These are phyloP conservation scores for Casaregolazyma suthepensis DNA, from an alignment of 1,139 yeast species.

Conservation along the genomic window DNA sequence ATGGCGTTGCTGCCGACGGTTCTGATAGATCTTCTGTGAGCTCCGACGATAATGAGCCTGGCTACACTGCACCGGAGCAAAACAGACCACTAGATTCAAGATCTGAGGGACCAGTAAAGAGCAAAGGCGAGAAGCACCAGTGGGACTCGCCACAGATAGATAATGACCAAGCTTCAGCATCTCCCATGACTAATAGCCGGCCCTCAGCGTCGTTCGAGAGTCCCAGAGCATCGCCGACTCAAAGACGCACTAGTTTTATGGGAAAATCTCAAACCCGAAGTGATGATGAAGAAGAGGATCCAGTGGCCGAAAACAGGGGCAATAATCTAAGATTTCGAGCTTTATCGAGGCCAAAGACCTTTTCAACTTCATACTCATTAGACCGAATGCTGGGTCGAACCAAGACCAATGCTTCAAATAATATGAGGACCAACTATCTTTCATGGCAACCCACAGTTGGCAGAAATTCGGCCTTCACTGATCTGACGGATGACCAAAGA, in stretches of 20 bases:
- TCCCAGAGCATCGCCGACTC: neutral
- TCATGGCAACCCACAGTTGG: slow-evolving; percentile 94
- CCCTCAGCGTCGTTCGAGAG: neutral
- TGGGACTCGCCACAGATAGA: neutral
- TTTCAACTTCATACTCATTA: slow-evolving; percentile 20
- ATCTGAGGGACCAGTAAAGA: neutral
- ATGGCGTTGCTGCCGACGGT: slow-evolving; percentile 29
- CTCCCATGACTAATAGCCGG: neutral
- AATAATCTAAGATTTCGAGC: neutral
- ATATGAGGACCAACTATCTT: slow-evolving; percentile 47
- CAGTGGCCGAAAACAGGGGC: neutral
- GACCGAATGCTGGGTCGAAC: slow-evolving; percentile 19
- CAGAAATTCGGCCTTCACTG: slow-evolving; percentile 89
- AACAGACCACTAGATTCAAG: neutral
- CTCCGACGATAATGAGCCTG: slow-evolving; percentile 11
- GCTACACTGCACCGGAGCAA: neutral
- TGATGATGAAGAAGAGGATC: slow-evolving; percentile 5
- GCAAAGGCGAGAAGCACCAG: neutral
- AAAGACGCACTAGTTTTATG: neutral
- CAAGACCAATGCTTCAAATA: slow-evolving; percentile 13
- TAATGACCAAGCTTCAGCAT: neutral
- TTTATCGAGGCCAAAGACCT: slow-evolving; percentile 6
- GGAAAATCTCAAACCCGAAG: neutral
- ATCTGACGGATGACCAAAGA: slow-evolving; percentile 73
- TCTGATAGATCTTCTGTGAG: slow-evolving; percentile 14